Conservation (phyloP, 306 rosid genomes). For the Trifolium fragiferum region DNA sequence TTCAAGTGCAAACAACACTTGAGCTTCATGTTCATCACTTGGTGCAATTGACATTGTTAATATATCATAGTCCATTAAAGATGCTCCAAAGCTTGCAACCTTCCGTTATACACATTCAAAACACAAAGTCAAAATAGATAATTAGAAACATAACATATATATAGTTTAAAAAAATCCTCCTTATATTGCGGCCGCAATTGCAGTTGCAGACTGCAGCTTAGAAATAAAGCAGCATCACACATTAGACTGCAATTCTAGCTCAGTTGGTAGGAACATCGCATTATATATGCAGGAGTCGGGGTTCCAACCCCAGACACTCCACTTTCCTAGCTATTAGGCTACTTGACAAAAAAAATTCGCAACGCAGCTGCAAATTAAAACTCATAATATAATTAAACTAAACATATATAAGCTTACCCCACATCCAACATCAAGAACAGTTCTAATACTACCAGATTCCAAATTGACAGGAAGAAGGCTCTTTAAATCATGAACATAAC, state of each 20-base stretch:
- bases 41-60: conserved; percentile 70
- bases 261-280: too few relatives aligned
- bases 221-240: not conserved
- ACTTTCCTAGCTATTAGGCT: too few relatives aligned
- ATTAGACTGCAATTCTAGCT: not conserved
- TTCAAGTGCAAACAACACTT: conserved; percentile 64
- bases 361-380: not conserved
- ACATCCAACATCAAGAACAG: conserved; percentile 61
- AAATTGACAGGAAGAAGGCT: conserved; percentile 45
- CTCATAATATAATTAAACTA: not conserved
- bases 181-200: not conserved
- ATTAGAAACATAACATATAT: too few relatives aligned
- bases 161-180: not conserved
- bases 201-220: not conserved
- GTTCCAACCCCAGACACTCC: too few relatives aligned
- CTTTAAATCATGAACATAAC: conserved; percentile 47
- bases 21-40: conserved; percentile 59
- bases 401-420: conserved; percentile 42
- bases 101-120: conserved; percentile 21
- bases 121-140: too few relatives aligned
- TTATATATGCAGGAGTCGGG: too few relatives aligned
- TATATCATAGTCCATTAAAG: conserved; percentile 52
- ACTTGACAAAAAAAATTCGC: too few relatives aligned
- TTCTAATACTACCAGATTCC: conserved; percentile 51
- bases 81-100: conserved; percentile 78